Evolutionary conservation across 345 rosid species (phyloP).

Genomic region (Hevea brasiliensis): DNA sequence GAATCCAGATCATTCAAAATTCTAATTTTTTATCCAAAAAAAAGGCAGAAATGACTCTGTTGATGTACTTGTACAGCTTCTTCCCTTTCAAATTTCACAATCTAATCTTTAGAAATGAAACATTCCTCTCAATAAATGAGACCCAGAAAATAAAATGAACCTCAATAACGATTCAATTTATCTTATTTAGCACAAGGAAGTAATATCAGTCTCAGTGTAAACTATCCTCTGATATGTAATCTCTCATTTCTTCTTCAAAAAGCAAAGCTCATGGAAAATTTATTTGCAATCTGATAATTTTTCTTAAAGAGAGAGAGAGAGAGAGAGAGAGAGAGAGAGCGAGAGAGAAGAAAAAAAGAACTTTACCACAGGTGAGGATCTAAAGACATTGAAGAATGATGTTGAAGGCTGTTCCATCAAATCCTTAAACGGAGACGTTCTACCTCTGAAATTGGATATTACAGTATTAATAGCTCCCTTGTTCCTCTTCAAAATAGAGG

Average conservation of each 20-base stretch:
- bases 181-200: neutral
- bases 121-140: neutral
- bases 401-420: constrained; percentile 34
- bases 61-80: neutral
- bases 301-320: neutral
- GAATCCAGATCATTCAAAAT: neutral
- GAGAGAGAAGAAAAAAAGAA: constrained; percentile 10
- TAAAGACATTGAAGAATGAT: constrained; percentile 41
- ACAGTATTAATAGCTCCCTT: constrained; percentile 34
- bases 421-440: constrained; percentile 28
- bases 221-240: neutral
- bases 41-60: neutral
- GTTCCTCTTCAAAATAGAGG: constrained; percentile 56
- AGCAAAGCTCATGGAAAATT: neutral
- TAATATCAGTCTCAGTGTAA: neutral
- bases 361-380: constrained; percentile 40
- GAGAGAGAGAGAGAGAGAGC: constrained; percentile 2
- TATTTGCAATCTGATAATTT: neutral
- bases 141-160: neutral
- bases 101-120: neutral
- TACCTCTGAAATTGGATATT: constrained; percentile 32
- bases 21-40: neutral
- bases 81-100: neutral
- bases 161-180: neutral
- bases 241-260: neutral